Base-by-base conservation (phyloP, 129 eudicot species). In the Centrapalus pauciflorus region DNA sequence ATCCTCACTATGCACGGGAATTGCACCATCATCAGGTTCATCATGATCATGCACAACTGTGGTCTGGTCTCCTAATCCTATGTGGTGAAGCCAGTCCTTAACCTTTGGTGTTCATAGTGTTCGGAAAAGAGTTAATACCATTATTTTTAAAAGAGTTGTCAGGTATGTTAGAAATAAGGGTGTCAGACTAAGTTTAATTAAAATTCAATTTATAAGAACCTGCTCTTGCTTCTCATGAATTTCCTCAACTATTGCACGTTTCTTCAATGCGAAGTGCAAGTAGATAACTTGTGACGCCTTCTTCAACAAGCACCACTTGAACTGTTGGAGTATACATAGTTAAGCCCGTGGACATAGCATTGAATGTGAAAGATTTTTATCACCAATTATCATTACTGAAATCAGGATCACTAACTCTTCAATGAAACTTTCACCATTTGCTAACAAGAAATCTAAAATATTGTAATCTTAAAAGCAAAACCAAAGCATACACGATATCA, bases 251-350 rank as follows among this genome's bases (percentile, higher is more conserved):
- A 90, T 67, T 66, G 90, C 90, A 58, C 93, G 90, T 60, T 84
- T 90, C 90, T 83, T 90, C 74, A 90, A 76, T 62, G 93, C 81
- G 37, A 84, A 65, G 79, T 87, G 97, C 37, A 90, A 75, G 78
- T 82, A 87, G 73, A 90, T 77, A 71, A 90, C 96, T 81, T 90
- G 96, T 73, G 96, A 87, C 13, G 97, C 97, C 78, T 85, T 90
- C 91, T 87, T 90, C 71, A 61, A 56, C 55, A 90, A 67, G 28
- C 73, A 76, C 97, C 97, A 90, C 78, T 87, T 90, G 80, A 90
- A 90, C 97, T 90, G 84, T 80, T 59, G 20, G 57, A 62, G 33
- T 34, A 55, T 38, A 81, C 19, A 41, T 16, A 23, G 51, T 49
- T 32, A 55, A 67, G 23, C 60, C 12, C 3, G 30, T 45, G 58